Percentiles rank a stretch among this genome's conserved stretches.
phyloP scores from a whole-genome alignment of 768 basidiomycete species.

The Pleurotus tuber-regium region DNA sequence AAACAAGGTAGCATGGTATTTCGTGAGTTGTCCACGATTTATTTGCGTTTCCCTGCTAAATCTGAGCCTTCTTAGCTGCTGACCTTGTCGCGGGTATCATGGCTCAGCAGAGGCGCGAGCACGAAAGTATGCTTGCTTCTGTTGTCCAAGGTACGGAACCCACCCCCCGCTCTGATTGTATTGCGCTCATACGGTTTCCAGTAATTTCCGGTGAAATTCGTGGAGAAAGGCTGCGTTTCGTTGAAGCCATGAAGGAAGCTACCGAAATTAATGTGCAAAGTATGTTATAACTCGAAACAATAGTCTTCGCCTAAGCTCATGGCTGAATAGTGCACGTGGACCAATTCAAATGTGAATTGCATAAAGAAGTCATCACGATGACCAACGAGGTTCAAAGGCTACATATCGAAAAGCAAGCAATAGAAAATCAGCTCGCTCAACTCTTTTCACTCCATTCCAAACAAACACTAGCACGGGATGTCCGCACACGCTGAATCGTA shows the following conservation, averaged over 20 bases:
- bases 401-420: conserved; percentile 59
- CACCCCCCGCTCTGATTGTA: neutral
- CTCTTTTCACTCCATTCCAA: conserved; percentile 71
- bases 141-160: conserved; percentile 56
- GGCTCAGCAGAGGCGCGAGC: conserved; percentile 68
- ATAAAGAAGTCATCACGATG: conserved; percentile 70
- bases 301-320: conserved; percentile 8
- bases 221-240: conserved; percentile 81
- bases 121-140: conserved; percentile 64
- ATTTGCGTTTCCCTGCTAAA: no score
- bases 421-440: conserved; percentile 73
- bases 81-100: conserved; percentile 60
- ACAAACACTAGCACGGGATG: conserved; percentile 47
- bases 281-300: conserved; percentile 25
- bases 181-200: conserved; percentile 21
- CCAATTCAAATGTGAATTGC: conserved; percentile 80
- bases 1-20: neutral
- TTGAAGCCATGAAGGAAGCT: conserved; percentile 94
- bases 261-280: conserved; percentile 85
- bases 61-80: conserved; percentile 35
- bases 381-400: conserved; percentile 70
- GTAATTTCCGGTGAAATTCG: conserved; percentile 83
- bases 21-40: neutral
- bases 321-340: conserved; percentile 69
- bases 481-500: no score